These are phyloP conservation scores for Neoboletus brunneissimus DNA, from an alignment of 768 basidiomycete species.

Conservation along the genomic window DNA sequence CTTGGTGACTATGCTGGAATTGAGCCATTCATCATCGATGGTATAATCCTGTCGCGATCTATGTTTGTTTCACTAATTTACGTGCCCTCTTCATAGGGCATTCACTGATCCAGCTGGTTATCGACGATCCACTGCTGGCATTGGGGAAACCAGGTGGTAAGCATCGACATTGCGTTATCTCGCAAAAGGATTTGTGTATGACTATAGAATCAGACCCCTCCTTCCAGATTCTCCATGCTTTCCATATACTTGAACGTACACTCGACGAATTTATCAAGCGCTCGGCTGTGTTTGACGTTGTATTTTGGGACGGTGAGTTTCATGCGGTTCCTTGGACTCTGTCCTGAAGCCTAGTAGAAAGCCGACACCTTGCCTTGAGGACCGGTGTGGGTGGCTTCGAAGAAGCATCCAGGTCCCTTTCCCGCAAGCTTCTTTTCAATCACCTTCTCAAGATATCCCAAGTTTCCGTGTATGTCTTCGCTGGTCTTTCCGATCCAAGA, in stretches of 20 bases:
- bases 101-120: conserved; percentile 54
- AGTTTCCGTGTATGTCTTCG: conserved; percentile 47
- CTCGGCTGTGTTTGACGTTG: conserved; percentile 56
- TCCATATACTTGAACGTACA: conserved; percentile 50
- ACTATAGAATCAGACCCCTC: conserved; percentile 39
- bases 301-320: conserved; percentile 55
- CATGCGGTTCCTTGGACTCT: neutral
- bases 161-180: neutral
- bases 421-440: conserved; percentile 48
- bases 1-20: conserved; percentile 68
- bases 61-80: conserved; percentile 1
- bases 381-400: conserved; percentile 37
- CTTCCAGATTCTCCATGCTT: conserved; percentile 65
- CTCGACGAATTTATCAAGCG: conserved; percentile 49
- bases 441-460: conserved; percentile 43
- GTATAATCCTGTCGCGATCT: conserved; percentile 29
- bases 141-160: conserved; percentile 48
- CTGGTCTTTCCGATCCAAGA: conserved; percentile 40
- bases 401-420: conserved; percentile 48
- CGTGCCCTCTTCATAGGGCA: conserved; percentile 44
- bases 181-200: neutral
- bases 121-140: conserved; percentile 61
- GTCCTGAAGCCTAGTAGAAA: conserved; percentile 33
- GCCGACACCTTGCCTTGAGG: conserved; percentile 40
- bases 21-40: conserved; percentile 66